Conservation (phyloP, 2,329 filamentous ascomycete genomes). For the Fusarium redolens region DNA sequence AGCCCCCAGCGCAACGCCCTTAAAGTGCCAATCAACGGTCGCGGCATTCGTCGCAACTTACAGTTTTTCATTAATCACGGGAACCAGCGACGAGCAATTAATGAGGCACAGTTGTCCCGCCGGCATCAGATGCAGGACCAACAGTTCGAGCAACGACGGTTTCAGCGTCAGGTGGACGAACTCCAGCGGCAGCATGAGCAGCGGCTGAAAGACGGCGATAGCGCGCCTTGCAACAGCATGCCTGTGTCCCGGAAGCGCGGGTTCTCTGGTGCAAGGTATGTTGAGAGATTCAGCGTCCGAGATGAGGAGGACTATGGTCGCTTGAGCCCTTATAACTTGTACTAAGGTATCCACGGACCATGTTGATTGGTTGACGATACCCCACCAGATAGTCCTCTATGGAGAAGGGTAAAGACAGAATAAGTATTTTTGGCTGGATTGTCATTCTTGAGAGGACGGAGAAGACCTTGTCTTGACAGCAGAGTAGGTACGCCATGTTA, state of each 20-base stretch:
- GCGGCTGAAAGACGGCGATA: not conserved
- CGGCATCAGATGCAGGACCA: not conserved
- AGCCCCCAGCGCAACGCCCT: not conserved
- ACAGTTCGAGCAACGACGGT: not conserved
- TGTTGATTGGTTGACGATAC: not conserved
- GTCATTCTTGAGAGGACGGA: not conserved
- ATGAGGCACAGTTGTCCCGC: not conserved
- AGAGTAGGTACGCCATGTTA: not conserved
- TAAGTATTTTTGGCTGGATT: too few relatives aligned
- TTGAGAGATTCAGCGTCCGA: not conserved
- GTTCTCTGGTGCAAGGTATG: not conserved
- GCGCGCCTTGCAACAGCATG: not conserved
- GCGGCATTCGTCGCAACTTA: not conserved
- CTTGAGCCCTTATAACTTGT: not conserved
- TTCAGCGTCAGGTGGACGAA: fast-evolving
- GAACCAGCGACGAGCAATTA: not conserved
- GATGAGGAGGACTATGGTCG: fast-evolving
- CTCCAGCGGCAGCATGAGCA: not conserved
- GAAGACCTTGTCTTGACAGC: fast-evolving
- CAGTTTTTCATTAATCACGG: not conserved
- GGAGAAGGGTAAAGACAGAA: fast-evolving
- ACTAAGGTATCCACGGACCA: too few relatives aligned
- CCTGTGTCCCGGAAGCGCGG: not conserved
- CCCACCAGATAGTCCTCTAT: fast-evolving
- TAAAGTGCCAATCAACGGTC: fast-evolving